Conservation (phyloP, 2,329 filamentous ascomycete species). For the Orbilia quercus region DNA sequence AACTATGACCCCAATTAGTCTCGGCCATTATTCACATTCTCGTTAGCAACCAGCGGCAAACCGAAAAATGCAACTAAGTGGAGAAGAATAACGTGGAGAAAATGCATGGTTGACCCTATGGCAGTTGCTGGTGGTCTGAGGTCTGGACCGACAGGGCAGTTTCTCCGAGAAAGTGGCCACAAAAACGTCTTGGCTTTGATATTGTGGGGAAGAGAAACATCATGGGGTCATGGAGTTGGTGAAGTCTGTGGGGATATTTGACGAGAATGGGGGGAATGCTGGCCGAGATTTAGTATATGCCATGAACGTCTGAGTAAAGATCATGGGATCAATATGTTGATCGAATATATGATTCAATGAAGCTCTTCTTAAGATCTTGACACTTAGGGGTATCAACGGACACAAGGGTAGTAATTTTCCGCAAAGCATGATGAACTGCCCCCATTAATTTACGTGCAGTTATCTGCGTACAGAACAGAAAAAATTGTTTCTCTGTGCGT, state of each 20-base stretch:
- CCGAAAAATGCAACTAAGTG: constrained; percentile 18
- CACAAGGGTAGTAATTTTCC: too few relatives aligned
- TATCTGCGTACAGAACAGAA: too few relatives aligned
- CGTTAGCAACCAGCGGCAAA: constrained; percentile 36
- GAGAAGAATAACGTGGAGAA: constrained; percentile 43
- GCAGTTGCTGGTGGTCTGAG: constrained; percentile 32
- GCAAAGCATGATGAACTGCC: too few relatives aligned
- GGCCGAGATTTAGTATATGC: constrained; percentile 14
- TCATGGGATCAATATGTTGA: constrained; percentile 17
- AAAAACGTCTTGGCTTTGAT: neutral
- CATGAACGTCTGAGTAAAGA: constrained; percentile 1
- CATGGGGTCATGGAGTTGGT: constrained; percentile 5
- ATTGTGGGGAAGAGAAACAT: constrained; percentile 39
- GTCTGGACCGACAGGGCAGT: constrained; percentile 36
- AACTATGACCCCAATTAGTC: constrained; percentile 22
- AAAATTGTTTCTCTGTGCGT: too few relatives aligned
- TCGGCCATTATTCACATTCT: constrained; percentile 34
- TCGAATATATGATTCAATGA: neutral
- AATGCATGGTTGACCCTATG: constrained; percentile 8
- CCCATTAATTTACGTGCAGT: too few relatives aligned
- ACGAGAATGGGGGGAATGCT: constrained; percentile 31
- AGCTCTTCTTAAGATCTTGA: too few relatives aligned
- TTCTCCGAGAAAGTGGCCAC: constrained; percentile 29
- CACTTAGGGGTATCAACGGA: too few relatives aligned
- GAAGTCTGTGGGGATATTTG: constrained; percentile 37